phyloP scores from a whole-genome alignment of 2,329 filamentous ascomycete genomes.

The Stagonosporopsis vannaccii region DNA sequence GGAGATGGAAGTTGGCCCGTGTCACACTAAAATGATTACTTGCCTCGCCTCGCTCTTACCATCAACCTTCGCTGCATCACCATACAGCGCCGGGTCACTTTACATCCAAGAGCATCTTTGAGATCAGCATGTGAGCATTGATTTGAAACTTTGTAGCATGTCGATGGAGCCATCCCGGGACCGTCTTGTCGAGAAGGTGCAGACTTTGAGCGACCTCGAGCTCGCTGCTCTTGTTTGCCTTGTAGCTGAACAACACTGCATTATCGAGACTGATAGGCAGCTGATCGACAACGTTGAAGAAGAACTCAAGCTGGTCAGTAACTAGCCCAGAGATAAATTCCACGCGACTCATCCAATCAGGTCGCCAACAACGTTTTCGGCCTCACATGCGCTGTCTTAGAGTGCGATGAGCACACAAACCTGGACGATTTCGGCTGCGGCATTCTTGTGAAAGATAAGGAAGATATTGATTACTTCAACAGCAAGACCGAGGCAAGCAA shows the following conservation, averaged over 20 bases:
- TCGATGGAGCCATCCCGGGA: constrained; percentile 31
- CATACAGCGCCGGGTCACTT: neutral
- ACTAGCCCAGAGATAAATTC: too few species aligned
- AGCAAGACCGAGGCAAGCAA: constrained; percentile 12
- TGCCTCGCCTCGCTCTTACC: neutral
- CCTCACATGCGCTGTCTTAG: constrained; percentile 71
- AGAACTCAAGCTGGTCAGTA: constrained; percentile 72
- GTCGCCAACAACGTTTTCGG: constrained; percentile 75
- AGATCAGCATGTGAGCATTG: neutral
- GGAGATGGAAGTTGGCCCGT: neutral
- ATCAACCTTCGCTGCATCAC: neutral
- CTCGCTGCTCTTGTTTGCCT: constrained; percentile 85
- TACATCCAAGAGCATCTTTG: too few species aligned
- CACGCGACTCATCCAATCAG: constrained; percentile 51
- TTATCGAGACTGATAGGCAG: constrained; percentile 75
- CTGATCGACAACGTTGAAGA: constrained; percentile 72
- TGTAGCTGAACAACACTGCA: constrained; percentile 82
- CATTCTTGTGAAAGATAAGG: constrained; percentile 62
- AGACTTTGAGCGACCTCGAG: constrained; percentile 84
- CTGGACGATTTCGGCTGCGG: constrained; percentile 81
- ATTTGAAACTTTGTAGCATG: neutral
- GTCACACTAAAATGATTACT: neutral
- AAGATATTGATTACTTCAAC: constrained; percentile 31
- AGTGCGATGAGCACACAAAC: constrained; percentile 76
- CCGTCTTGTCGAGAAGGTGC: constrained; percentile 66